Evolutionary conservation across 2,329 filamentous ascomycete species (phyloP).

Genomic region (Beauveria caledonica): DNA sequence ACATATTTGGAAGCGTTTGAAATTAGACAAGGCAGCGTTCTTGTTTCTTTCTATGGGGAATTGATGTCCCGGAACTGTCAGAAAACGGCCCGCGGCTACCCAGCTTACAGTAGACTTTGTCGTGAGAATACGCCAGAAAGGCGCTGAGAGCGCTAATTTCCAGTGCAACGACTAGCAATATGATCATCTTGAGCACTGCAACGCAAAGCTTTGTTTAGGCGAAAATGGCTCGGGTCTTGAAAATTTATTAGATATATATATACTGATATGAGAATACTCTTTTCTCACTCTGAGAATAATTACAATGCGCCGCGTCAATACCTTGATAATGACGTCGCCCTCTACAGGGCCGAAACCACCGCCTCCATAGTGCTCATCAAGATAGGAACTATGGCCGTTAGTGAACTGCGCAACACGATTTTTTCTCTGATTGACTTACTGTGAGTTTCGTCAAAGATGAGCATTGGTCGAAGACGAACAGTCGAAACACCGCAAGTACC

Average conservation of each 20-base stretch:
- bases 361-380: constrained; percentile 22
- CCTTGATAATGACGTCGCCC: neutral
- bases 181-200: no score
- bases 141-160: no score
- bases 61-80: neutral
- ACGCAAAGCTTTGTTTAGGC: neutral
- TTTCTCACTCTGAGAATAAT: no score
- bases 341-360: constrained; percentile 20
- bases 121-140: neutral
- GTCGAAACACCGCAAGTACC: constrained; percentile 65
- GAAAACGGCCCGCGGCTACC: neutral
- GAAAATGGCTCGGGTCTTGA: neutral
- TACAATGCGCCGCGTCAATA: neutral
- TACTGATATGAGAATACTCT: neutral
- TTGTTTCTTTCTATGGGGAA: no score
- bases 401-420: neutral
- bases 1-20: neutral
- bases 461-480: constrained; percentile 68
- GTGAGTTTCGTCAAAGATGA: constrained; percentile 41
- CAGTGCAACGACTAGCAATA: no score
- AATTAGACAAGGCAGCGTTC: no score
- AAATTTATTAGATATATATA: neutral
- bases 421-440: constrained; percentile 20
- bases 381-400: constrained; percentile 15
- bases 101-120: neutral